These are phyloP conservation scores for Apiotrichum sp. DNA, from an alignment of 1,284 basidiomycete species.

Conservation along the genomic window DNA sequence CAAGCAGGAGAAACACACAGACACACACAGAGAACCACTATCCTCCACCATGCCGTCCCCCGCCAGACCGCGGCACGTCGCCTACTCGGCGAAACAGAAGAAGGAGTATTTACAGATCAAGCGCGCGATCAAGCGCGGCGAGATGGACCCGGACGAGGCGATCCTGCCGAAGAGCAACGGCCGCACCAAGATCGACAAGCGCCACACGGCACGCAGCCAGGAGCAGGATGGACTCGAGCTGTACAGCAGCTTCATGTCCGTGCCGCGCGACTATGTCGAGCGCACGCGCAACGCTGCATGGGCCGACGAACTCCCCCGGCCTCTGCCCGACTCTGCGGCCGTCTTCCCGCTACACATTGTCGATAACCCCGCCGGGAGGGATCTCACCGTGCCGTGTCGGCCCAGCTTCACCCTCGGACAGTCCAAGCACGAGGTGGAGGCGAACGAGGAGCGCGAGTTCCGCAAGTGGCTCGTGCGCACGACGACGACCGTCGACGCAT, in stretches of 20 bases:
- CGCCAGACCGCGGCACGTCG: too few relatives aligned
- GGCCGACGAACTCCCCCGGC: constrained; percentile 55
- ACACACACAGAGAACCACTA: too few relatives aligned
- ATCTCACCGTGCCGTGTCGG: constrained; percentile 56
- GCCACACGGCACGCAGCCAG: too few relatives aligned
- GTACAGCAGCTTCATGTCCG: constrained; percentile 61
- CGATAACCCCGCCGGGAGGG: constrained; percentile 12
- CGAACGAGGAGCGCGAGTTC: constrained; percentile 73
- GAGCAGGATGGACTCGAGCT: constrained; percentile 9
- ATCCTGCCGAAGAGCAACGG: constrained; percentile 8
- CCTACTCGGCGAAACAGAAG: too few relatives aligned
- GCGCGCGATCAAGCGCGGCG: constrained; percentile 73
- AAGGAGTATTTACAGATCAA: constrained; percentile 63
- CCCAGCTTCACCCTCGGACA: constrained; percentile 82
- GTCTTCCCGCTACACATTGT: constrained; percentile 47
- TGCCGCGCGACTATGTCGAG: constrained; percentile 60
- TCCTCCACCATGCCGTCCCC: too few relatives aligned
- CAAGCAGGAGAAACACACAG: too few relatives aligned
- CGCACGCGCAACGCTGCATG: constrained; percentile 57
- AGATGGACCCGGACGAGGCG: constrained; percentile 9
- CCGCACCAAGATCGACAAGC: constrained; percentile 15
- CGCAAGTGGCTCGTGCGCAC: constrained; percentile 65
- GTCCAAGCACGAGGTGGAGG: constrained; percentile 75
- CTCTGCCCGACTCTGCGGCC: constrained; percentile 52
- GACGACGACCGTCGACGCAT: constrained; percentile 55